Evolutionary conservation across 495 filamentous ascomycete genomes (phyloP).

Genomic region (Penicillium crystallinum): DNA sequence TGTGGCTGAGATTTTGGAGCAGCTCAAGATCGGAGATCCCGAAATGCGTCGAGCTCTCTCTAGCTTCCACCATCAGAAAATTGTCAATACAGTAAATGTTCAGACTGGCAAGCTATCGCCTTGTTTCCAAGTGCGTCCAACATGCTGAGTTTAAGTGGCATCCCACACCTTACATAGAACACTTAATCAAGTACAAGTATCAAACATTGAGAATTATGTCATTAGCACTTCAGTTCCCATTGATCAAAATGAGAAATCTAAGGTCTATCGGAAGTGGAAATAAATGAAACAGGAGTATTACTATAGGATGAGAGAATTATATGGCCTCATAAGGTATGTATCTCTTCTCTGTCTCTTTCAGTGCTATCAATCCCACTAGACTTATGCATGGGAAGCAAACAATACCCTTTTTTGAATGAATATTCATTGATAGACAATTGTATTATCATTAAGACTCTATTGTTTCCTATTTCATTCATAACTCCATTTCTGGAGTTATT

Average conservation of each 20-base stretch:
- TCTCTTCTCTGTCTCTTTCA: no score
- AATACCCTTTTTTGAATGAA: no score
- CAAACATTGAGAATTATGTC: neutral
- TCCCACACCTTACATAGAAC: no score
- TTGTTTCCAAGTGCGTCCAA: neutral
- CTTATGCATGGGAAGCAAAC: no score
- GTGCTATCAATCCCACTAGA: no score
- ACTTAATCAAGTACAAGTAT: neutral
- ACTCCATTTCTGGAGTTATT: neutral
- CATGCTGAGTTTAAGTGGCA: neutral
- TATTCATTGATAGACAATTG: neutral
- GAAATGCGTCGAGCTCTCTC: constrained; percentile 16
- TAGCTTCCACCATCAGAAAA: constrained; percentile 22
- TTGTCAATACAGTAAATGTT: constrained; percentile 32
- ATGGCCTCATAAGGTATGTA: no score
- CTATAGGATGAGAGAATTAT: no score
- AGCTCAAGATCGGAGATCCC: constrained; percentile 25
- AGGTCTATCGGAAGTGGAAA: no score
- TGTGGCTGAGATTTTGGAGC: constrained; percentile 33
- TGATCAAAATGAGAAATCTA: no score
- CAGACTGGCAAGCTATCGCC: neutral
- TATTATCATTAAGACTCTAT: no score
- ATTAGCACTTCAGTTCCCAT: no score
- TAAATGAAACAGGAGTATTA: no score
- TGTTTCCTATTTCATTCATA: neutral